phyloP scores from a whole-genome alignment of 1,284 basidiomycete species.

The Leccinum pallidistipes region DNA sequence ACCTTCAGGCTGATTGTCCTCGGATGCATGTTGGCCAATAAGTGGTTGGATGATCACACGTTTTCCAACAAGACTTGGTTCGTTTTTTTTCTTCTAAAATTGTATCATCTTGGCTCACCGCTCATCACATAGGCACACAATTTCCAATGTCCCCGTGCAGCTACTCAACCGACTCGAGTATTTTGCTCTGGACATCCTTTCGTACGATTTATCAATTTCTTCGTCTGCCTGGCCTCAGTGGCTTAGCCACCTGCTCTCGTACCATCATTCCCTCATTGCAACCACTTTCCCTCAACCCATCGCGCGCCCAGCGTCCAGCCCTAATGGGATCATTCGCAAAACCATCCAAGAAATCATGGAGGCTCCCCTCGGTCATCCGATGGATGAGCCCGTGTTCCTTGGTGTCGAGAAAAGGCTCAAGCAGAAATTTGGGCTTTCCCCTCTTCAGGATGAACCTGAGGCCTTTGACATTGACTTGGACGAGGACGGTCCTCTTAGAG shows the following conservation, averaged over 20 bases:
- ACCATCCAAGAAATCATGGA: conserved; percentile 68
- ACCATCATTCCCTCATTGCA: conserved; percentile 61
- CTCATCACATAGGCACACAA: conserved; percentile 60
- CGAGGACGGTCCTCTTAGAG: conserved; percentile 75
- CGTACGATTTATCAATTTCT: conserved; percentile 67
- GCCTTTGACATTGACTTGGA: conserved; percentile 73
- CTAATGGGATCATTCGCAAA: conserved; percentile 63
- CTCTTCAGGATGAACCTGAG: conserved; percentile 41
- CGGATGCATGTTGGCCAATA: conserved; percentile 88
- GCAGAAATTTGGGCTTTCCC: conserved; percentile 48
- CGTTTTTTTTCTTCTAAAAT: conserved; percentile 26
- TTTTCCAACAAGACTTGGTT: conserved; percentile 93
- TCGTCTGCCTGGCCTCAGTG: conserved; percentile 65
- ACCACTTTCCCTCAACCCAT: conserved; percentile 71
- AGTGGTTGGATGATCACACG: conserved; percentile 91
- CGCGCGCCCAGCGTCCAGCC: conserved; percentile 69
- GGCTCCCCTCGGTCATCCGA: conserved; percentile 38
- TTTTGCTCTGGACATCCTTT: conserved; percentile 66
- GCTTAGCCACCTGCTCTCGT: conserved; percentile 60
- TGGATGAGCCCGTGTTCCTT: conserved; percentile 66
- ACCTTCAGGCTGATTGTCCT: conserved; percentile 75
- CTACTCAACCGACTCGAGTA: conserved; percentile 70
- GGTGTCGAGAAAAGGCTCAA: conserved; percentile 61
- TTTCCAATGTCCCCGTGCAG: conserved; percentile 70
- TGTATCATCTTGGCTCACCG: conserved; percentile 3